phyloP scores from a whole-genome alignment of 1,284 basidiomycete species.

The Ustilago tritici region DNA sequence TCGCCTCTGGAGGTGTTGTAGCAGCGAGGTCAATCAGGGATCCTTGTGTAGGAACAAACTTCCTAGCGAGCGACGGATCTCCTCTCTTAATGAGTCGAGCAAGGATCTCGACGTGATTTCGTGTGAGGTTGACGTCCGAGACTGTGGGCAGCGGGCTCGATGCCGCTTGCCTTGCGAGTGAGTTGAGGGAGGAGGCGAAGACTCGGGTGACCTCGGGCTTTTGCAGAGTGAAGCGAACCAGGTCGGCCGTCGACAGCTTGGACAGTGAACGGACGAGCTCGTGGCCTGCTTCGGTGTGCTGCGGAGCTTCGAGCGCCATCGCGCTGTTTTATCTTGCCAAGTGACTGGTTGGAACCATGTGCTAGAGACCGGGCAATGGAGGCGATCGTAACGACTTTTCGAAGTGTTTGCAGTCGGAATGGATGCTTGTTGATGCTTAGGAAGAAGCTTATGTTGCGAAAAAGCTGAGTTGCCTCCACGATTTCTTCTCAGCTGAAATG shows the following conservation, averaged over 20 bases:
- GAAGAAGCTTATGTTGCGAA: neutral
- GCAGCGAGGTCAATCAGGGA: constrained; percentile 47
- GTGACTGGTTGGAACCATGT: neutral
- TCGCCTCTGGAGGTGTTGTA: constrained; percentile 15
- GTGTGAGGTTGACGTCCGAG: neutral
- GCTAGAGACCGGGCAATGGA: neutral
- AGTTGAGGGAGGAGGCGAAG: constrained; percentile 33
- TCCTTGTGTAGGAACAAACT: constrained; percentile 43
- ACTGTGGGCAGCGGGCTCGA: constrained; percentile 15
- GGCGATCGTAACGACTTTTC: neutral
- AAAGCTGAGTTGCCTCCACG: constrained; percentile 14
- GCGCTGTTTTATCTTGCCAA: neutral
- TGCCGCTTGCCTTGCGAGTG: constrained; percentile 21
- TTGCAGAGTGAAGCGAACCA: constrained; percentile 39
- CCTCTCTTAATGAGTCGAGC: constrained; percentile 44
- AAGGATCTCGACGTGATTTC: constrained; percentile 34
- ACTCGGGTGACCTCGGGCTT: constrained; percentile 33
- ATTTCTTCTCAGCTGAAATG: constrained; percentile 7
- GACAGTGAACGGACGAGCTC: constrained; percentile 24
- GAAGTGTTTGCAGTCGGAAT: neutral
- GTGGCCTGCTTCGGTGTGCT: constrained; percentile 13
- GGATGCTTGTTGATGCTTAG: neutral
- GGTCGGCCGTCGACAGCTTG: constrained; percentile 23
- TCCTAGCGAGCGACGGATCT: constrained; percentile 49
- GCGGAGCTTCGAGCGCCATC: constrained; percentile 16